phyloP scores from a whole-genome alignment of 208 protist genomes.

The Trypanosoma mega region DNA sequence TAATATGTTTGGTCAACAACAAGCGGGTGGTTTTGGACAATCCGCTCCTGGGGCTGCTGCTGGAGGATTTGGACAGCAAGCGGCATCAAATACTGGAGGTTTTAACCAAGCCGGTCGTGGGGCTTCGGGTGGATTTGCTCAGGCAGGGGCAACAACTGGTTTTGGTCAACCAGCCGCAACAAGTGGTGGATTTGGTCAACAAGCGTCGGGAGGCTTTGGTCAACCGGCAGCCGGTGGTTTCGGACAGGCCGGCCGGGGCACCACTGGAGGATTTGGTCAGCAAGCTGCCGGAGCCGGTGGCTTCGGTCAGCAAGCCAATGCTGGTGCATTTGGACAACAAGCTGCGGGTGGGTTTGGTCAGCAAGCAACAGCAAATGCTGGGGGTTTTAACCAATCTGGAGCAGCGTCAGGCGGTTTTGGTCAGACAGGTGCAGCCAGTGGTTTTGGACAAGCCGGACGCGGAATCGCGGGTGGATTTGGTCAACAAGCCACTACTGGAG shows the following conservation, averaged over 20 bases:
- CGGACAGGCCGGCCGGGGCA: slow-evolving; percentile 32
- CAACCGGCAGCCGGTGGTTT: slow-evolving; percentile 28
- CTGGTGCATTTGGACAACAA: too few species aligned
- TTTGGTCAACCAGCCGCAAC: slow-evolving; percentile 29
- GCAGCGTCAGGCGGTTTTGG: slow-evolving; percentile 21
- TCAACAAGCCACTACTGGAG: slow-evolving; percentile 25
- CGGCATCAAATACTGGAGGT: slow-evolving; percentile 26
- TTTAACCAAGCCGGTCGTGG: slow-evolving; percentile 36
- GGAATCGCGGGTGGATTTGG: slow-evolving; percentile 35
- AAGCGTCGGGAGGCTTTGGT: slow-evolving; percentile 11
- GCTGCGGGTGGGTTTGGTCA: slow-evolving; percentile 42
- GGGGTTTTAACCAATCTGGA: too few species aligned
- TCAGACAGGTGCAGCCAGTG: slow-evolving; percentile 8
- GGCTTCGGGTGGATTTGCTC: slow-evolving; percentile 27
- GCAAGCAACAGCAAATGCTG: too few species aligned
- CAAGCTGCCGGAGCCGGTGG: slow-evolving; percentile 16
- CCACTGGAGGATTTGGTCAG: slow-evolving; percentile 41
- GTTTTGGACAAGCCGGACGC: slow-evolving; percentile 30
- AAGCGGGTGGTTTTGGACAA: slow-evolving; percentile 31
- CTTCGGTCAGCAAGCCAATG: slow-evolving; percentile 40
- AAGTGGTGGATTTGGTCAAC: slow-evolving; percentile 19
- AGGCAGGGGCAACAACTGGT: slow-evolving; percentile 12
- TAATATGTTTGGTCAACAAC: slow-evolving; percentile 20
- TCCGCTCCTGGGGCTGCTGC: slow-evolving; percentile 21
- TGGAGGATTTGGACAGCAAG: slow-evolving; percentile 30